Base-by-base conservation (phyloP, 2,329 filamentous ascomycete species). In the Pseudogymnoascus sp. region DNA sequence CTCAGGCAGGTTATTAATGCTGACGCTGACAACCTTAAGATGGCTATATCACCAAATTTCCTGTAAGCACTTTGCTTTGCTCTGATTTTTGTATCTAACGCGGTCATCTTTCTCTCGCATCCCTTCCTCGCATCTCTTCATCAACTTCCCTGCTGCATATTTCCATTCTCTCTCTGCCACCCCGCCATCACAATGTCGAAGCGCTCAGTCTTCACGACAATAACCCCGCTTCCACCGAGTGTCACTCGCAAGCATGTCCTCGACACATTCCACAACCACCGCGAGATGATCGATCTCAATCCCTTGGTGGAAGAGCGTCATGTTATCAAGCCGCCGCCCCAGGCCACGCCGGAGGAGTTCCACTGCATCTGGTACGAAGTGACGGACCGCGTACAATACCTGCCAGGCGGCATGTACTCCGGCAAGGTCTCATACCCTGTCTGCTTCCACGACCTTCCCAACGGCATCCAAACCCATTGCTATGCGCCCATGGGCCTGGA, bases 241-340 rank as follows among this genome's bases (percentile, higher is more conserved):
- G 82, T 94, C 66, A 79, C 84, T 57, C 84, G 90, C 61, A 80
- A 87, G 66, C 81, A 83, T n/a, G 89, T 90, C 41, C 72, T 95
- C 65, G 79, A 84, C 60, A 89, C 90, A 66, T 84, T 96, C 33
- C 89, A 91, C 73, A 81, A 88, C 73, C 90, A 95, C 74, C 73
- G 81, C 58, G 86, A 86, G 68, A 95, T 96, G 87, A 95, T 96
- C 69, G 87, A 93, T 71, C 78, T 96, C 62, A 96, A 95, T 73
- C 91, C 91, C 1, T 80, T 95, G 57, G 87, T 96, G 61, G 84
- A 88, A 64, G 85, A 88, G 64, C 83, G 89, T 62, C 81, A 86
- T 66, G 79, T 79, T 33, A 90, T 90, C 73, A 79, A 82, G 54
- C 80, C 89, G 1, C 90, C 90, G 0, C 70, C 79, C 24, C 81